Base-by-base conservation (phyloP, 176 grass and related monocot species). In the Juncus effusus region DNA sequence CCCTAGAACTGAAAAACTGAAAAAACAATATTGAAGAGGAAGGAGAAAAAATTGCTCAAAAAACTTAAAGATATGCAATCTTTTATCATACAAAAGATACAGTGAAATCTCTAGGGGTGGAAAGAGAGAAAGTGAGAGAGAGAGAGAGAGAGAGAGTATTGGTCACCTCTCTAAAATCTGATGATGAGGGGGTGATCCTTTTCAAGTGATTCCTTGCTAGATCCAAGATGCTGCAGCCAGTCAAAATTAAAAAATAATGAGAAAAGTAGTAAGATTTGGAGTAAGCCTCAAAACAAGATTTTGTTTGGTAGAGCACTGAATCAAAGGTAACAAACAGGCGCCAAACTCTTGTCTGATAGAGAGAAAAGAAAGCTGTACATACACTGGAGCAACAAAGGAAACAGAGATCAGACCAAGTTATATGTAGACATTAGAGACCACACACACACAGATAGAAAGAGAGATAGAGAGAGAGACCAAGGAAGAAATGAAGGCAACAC, bases 191-290 rank as follows among this genome's bases (percentile, higher is more conserved):
- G 65, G 28, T 54, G 64, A 67, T 67, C 16, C 61, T 64, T 64
- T 64, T 69, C 50, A 69, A 40, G 28, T 69, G 65, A 69, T 69
- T 28, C 53, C 36, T 54, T 40, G 49, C 65, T 69, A 69, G 65
- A 69, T 69, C 65, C 65, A 69, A 69, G 35, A 40, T 54, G 14
- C 47, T 69, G 47, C 50, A 38, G 28, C 53, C 42, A 69, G 65
- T 52, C 28, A 54, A 55, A 40, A 64, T 64, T 64, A 35, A 69
- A 54, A 69, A 28, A 69, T 13, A 38, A 53, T 54, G 38, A 55
- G 13, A 69, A 69, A 9, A 5, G 9, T 47, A 47, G 11, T 66
- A 51, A 69, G 50, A 69, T 69, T 69, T 69, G 50, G 42, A 54
- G 51, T 36, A 69, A 69, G 54, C 9, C 63, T 47, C 6, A 65